Percentiles rank a stretch among this genome's conserved stretches.
Evolutionary conservation across 2,329 filamentous ascomycete species (phyloP).

Genomic region (Cladophialophora exuberans): DNA sequence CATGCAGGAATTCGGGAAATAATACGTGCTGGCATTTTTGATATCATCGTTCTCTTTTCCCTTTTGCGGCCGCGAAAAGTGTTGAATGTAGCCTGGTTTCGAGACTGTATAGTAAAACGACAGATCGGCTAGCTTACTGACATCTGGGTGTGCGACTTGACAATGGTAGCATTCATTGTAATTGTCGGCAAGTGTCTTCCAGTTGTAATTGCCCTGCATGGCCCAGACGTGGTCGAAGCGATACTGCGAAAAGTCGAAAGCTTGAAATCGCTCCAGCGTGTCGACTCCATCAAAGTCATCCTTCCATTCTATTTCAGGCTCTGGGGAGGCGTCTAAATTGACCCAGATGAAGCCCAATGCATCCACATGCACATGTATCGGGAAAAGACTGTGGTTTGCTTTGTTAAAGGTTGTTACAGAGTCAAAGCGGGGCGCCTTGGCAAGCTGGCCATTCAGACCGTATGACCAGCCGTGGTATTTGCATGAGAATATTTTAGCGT

Average conservation of each 20-base stretch:
- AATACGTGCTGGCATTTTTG: slow-evolving; percentile 39
- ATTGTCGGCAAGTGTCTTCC: slow-evolving; percentile 65
- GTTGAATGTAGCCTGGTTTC: slow-evolving; percentile 58
- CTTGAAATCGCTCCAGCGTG: slow-evolving; percentile 47
- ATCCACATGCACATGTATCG: slow-evolving; percentile 27
- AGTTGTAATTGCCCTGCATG: slow-evolving; percentile 62
- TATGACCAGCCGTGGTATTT: slow-evolving; percentile 68
- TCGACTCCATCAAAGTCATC: slow-evolving; percentile 57
- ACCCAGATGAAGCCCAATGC: slow-evolving; percentile 29
- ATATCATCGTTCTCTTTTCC: slow-evolving; percentile 33
- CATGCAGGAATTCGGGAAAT: slow-evolving; percentile 42
- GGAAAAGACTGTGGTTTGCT: slow-evolving; percentile 58
- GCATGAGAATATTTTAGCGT: slow-evolving; percentile 55
- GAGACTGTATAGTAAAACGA: slow-evolving; percentile 58
- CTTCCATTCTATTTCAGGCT: slow-evolving; percentile 51
- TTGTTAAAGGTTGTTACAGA: slow-evolving; percentile 61
- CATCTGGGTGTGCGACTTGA: slow-evolving; percentile 60
- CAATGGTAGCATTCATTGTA: slow-evolving; percentile 63
- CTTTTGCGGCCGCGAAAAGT: slow-evolving; percentile 44
- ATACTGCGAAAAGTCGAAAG: slow-evolving; percentile 58
- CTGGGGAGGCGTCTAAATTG: slow-evolving; percentile 21
- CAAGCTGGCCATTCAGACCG: slow-evolving; percentile 59
- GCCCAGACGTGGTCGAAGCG: slow-evolving; percentile 61
- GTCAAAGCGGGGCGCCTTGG: slow-evolving; percentile 64
- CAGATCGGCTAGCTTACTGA: slow-evolving; percentile 57